A percentile compares a stretch with the other conserved stretches of the same genome.
Conservation (phyloP, 495 filamentous ascomycete species). For the Talaromyces adpressus region DNA sequence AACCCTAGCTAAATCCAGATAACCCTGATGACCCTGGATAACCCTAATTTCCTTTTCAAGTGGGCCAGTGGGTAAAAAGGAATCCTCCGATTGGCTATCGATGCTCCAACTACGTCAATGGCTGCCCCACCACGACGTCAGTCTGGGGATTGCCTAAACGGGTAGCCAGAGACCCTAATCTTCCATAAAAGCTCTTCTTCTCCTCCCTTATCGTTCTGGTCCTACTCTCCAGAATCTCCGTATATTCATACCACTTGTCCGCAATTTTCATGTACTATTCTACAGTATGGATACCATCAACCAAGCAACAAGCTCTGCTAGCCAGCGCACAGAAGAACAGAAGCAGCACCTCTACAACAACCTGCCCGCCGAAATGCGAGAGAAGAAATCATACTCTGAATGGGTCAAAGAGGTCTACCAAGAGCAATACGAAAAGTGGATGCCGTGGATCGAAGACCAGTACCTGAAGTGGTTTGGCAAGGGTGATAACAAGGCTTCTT, state of each 20-base stretch:
- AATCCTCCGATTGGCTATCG: neutral
- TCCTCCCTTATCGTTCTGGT: neutral
- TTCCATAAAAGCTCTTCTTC: neutral
- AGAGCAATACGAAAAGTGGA: conserved; percentile 62
- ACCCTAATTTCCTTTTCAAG: neutral
- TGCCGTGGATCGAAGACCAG: conserved; percentile 68
- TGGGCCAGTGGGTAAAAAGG: neutral
- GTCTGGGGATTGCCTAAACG: neutral
- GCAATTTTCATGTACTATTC: no score
- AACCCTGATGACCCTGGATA: neutral
- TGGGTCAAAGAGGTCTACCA: conserved; percentile 54
- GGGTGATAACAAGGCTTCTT: conserved; percentile 62
- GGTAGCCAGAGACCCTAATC: neutral
- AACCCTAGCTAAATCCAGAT: neutral
- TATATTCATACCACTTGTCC: no score
- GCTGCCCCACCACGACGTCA: conserved; percentile 6
- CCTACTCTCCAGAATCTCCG: no score
- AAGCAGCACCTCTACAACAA: conserved; percentile 4
- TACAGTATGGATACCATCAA: conserved; percentile 1
- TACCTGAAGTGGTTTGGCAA: conserved; percentile 64
- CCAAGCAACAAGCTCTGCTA: neutral
- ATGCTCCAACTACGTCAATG: neutral
- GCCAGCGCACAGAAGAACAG: conserved; percentile 6
- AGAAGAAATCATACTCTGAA: conserved; percentile 35
- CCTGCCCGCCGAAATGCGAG: conserved; percentile 7